Evolutionary conservation across 768 basidiomycete genomes (phyloP), one percentile per base, ranked within the genome.

Genomic region (Kwoniella sp.): DNA sequence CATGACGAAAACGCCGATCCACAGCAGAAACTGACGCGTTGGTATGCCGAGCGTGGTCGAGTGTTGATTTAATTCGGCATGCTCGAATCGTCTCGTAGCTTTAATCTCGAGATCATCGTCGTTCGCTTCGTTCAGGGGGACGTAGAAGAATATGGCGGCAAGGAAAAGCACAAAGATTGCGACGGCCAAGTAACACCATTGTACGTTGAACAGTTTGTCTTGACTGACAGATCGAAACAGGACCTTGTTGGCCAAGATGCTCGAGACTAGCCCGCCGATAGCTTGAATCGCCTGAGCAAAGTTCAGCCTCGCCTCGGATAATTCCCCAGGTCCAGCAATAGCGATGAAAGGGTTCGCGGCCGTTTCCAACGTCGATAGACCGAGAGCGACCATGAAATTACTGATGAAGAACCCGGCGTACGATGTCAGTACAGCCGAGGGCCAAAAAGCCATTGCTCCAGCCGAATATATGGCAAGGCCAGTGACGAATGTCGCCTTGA

Each of bases 391-490:
- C 60, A 79, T 67, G 63, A 76, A 66, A 58, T 79, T 77, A 52
- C 74, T 76, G 50, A 79, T 67, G 63, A 77, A 70, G 66, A 77
- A 74, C 19, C 78, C 78, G 13, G 67, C 55, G 37, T 71, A 76
- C 33, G 70, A 71, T 36, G 51, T 21, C 5, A 77, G 67, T 12
- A 75, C 73, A 3, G 76, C 69, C 19, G 69, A 68, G 4, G 78
- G 78, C 78, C 76, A 79, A 55, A 77, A 79, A 5, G 74, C 64
- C 73, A 79, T 73, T 13, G 78, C 72, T 17, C 78, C 78, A 22
- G 54, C 56, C 1, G 76, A 65, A 58, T 70, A 77, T 49, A 79
- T 69, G 19, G 72, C 70, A 19, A 79, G 63, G 15, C 78, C 78
- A 19, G 68, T 51, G 17, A 79, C 74, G 62, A 79, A 77, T 9